These are phyloP conservation scores for Neocallimastix lanati DNA, from an alignment of 192 early-diverging fungal genomes.

Conservation along the genomic window DNA sequence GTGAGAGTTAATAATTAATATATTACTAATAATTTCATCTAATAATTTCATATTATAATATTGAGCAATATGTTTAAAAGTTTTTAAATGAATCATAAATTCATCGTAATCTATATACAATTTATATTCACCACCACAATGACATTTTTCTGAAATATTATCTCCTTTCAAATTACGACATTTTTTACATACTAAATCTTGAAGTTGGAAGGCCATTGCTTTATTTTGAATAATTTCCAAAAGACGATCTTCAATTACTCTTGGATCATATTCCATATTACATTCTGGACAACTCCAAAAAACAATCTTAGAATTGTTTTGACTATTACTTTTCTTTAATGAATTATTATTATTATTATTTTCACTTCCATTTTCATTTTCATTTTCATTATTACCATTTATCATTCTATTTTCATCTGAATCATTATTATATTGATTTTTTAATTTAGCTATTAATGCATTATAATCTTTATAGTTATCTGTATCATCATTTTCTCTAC, in stretches of 20 bases:
- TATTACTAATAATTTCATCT: background rate
- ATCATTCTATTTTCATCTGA: too few species aligned
- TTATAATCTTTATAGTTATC: background rate
- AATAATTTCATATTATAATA: background rate
- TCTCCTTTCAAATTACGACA: conserved; percentile 48
- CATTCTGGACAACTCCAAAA: conserved; percentile 65
- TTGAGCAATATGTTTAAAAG: background rate
- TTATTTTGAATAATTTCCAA: conserved; percentile 49
- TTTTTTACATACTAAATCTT: conserved; percentile 66
- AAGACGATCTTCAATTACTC: conserved; percentile 63
- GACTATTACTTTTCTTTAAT: background rate
- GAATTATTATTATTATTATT: background rate
- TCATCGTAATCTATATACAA: background rate
- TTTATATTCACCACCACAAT: background rate
- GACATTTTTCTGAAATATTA: background rate
- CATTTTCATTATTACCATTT: conserved; percentile 6
- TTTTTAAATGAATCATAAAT: background rate
- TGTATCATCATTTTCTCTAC: conserved; percentile 42
- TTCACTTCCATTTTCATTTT: too few species aligned
- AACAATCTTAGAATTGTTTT: background rate
- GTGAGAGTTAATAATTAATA: background rate
- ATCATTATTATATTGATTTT: conserved; percentile 1
- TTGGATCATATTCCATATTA: conserved; percentile 55
- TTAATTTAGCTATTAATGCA: conserved; percentile 21
- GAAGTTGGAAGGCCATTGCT: conserved; percentile 63